Evolutionary conservation across 345 rosid genomes (phyloP).

Genomic region (Populus nigra): DNA sequence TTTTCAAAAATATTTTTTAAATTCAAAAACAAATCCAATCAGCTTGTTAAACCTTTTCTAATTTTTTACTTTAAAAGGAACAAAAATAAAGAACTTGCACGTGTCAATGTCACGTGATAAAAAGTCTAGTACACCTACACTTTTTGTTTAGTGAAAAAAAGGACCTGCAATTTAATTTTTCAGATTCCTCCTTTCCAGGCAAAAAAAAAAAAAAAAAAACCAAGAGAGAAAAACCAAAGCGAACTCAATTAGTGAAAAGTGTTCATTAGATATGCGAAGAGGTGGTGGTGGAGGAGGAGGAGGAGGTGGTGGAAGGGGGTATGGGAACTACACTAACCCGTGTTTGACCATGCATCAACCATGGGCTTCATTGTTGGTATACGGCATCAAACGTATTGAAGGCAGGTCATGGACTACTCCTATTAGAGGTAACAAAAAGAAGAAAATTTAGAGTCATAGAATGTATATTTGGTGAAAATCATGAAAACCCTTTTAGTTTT

Average conservation of each 20-base stretch:
- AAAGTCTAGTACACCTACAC: background rate
- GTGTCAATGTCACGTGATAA: background rate
- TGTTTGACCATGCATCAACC: slow-evolving; percentile 96
- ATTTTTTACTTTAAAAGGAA: no score
- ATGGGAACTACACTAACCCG: slow-evolving; percentile 69
- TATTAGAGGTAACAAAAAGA: slow-evolving; percentile 48
- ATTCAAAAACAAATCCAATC: no score
- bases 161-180: background rate
- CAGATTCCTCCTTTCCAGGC: background rate
- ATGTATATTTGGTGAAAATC: background rate
- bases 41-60: no score
- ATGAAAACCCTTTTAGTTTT: background rate
- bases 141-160: background rate
- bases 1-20: no score
- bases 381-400: slow-evolving; percentile 90
- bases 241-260: background rate
- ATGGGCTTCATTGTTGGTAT: slow-evolving; percentile 81
- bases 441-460: background rate
- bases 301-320: slow-evolving; percentile 35
- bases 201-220: no score
- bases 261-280: background rate
- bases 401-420: slow-evolving; percentile 96
- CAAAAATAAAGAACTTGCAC: background rate
- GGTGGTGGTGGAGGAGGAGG: background rate
- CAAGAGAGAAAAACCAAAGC: background rate